phyloP scores from a whole-genome alignment of 139 green algal genomes.

The Eudorina sp. region DNA sequence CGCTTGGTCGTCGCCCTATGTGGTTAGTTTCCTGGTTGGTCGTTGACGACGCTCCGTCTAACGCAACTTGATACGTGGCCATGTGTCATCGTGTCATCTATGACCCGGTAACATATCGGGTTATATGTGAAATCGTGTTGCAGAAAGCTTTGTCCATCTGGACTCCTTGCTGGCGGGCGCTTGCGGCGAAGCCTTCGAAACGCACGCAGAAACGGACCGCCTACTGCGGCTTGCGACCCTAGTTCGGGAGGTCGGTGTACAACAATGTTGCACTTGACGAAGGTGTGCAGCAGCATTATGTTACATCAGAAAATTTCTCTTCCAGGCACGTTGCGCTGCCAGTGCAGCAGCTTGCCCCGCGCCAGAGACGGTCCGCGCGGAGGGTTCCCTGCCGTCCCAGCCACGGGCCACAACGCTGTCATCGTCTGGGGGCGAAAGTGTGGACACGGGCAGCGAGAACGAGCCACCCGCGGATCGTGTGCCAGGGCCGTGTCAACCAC shows the following conservation, averaged over 20 bases:
- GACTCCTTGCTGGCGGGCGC: not conserved
- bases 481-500: too few species aligned
- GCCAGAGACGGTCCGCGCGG: not conserved
- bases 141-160: slow-evolving; percentile 7
- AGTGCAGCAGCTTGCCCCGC: not conserved
- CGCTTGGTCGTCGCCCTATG: not conserved
- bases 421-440: not conserved
- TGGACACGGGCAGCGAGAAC: not conserved
- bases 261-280: not conserved
- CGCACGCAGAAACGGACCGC: not conserved
- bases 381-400: not conserved
- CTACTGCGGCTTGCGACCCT: not conserved
- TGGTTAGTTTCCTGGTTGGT: not conserved
- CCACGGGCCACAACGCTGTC: not conserved
- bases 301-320: not conserved
- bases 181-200: not conserved
- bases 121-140: not conserved
- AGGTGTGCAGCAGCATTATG: not conserved
- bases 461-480: not conserved
- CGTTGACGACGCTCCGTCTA: too few species aligned
- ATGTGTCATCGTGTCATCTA: not conserved
- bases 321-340: not conserved
- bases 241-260: not conserved
- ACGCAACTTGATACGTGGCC: not conserved
- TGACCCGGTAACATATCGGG: too few species aligned